Base-by-base conservation (phyloP, 2,329 filamentous ascomycete genomes). In the Talaromyces marneffei region DNA sequence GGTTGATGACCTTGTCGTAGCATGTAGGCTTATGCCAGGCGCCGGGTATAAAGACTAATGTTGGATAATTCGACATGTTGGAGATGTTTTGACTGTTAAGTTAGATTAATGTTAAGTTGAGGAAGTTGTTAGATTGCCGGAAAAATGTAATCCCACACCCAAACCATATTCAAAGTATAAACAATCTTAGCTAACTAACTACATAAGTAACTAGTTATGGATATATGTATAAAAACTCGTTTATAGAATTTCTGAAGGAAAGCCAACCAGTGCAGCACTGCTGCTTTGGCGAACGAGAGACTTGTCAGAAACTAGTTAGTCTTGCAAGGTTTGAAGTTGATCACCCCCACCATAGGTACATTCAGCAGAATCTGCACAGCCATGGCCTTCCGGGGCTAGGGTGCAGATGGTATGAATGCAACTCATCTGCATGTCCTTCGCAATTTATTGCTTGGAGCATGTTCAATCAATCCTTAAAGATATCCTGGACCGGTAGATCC, bases 41-140 rank as follows among this genome's bases (percentile, higher is more conserved):
- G 4, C 80, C 80, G 1, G 74, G 79, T 0, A 83, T 71, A 20
- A 83, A 74, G 60, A 83, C 62, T 0, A 83, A 67, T 9, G 74
- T 76, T 44, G 75, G 74, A 55, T 1, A 10, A 31, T 27, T 60
- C 9, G 42, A 52, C 56, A 50, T 50, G 7, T 23, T 42, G 10
- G 33, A 12, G 6, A 40, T 20, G 39, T 18, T 40, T 40, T 16
- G 16, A n/a, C n/a, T n/a, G n/a, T n/a, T n/a, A n/a, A n/a, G n/a
- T n/a, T n/a, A n/a, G n/a, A n/a, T n/a, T n/a, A n/a, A n/a, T n/a
- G n/a, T n/a, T n/a, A n/a, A n/a, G n/a, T n/a, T n/a, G n/a, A n/a
- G n/a, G 9, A 20, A 44, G 40, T 44, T 9, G 42, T 33, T 33
- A 9, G 42, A 48, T 27, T 44, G 9, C 23, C 18, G 18, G 18